phyloP scores from a whole-genome alignment of 192 early-diverging fungal species.

The Coemansia sp. region DNA sequence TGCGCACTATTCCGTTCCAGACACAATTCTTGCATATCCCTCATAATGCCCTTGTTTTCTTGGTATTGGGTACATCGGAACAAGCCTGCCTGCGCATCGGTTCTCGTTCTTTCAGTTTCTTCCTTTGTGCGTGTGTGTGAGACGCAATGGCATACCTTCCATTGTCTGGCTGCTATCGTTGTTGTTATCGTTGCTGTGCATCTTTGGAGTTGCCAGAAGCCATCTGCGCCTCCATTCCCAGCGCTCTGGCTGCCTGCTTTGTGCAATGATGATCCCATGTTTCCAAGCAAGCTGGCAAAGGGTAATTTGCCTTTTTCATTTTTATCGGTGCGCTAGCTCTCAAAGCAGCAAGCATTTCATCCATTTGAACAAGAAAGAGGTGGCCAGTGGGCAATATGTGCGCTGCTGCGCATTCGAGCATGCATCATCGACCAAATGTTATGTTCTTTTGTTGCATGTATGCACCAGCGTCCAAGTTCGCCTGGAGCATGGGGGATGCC shows the following conservation, averaged over 20 bases:
- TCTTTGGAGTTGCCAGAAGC: background rate
- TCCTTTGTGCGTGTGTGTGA: background rate
- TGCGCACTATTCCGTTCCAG: background rate
- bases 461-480: background rate
- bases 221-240: background rate
- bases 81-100: slow-evolving; percentile 1
- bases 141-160: background rate
- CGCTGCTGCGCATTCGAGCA: background rate
- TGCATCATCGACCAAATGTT: background rate
- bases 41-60: background rate
- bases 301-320: background rate
- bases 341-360: too few species aligned
- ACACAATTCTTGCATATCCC: background rate
- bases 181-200: background rate
- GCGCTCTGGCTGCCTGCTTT: too few species aligned
- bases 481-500: background rate
- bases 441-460: background rate
- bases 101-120: background rate
- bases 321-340: background rate
- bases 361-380: background rate
- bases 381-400: background rate
- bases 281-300: too few species aligned
- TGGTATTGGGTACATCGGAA: background rate
- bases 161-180: background rate
- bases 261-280: too few species aligned